phyloP scores from a whole-genome alignment of 805 yeast species.

The Brettanomyces anomalus region DNA sequence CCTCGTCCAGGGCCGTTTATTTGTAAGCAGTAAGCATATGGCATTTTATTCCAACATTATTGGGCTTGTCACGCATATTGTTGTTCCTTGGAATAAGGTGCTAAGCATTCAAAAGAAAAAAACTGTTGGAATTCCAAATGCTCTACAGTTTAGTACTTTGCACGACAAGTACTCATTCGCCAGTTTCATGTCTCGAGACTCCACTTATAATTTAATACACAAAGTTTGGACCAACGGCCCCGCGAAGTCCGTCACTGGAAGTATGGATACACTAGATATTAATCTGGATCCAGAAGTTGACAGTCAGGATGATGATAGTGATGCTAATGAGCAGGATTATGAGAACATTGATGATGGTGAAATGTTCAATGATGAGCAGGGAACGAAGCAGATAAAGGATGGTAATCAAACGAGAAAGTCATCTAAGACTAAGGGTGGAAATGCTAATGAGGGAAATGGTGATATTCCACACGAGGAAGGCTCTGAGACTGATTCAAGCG shows the following conservation, averaged over 20 bases:
- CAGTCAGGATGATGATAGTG: slow-evolving; percentile 22
- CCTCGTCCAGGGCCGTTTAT: slow-evolving; percentile 57
- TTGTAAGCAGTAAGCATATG: slow-evolving; percentile 44
- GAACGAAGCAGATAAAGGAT: neutral
- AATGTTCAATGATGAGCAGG: slow-evolving; percentile 1
- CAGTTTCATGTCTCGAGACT: slow-evolving; percentile 53
- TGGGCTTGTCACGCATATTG: slow-evolving; percentile 55
- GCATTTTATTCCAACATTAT: slow-evolving; percentile 61
- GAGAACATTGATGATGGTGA: slow-evolving; percentile 2
- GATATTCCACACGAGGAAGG: slow-evolving; percentile 9
- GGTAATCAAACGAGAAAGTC: neutral
- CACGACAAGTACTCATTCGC: slow-evolving; percentile 60
- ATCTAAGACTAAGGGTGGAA: neutral
- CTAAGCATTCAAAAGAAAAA: slow-evolving; percentile 55
- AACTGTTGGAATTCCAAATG: slow-evolving; percentile 64
- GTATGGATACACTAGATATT: slow-evolving; percentile 17
- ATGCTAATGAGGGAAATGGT: neutral
- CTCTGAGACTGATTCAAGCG: slow-evolving; percentile 20
- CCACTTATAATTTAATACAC: slow-evolving; percentile 40
- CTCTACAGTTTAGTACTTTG: slow-evolving; percentile 51
- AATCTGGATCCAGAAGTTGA: slow-evolving; percentile 16
- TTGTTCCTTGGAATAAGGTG: slow-evolving; percentile 52
- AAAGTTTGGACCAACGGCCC: slow-evolving; percentile 50
- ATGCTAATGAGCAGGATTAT: slow-evolving; percentile 12
- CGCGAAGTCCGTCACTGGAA: slow-evolving; percentile 3